Percentiles rank a stretch among this genome's conserved stretches.
phyloP scores from a whole-genome alignment of 257 asterid species.

The Handroanthus guayacan region DNA sequence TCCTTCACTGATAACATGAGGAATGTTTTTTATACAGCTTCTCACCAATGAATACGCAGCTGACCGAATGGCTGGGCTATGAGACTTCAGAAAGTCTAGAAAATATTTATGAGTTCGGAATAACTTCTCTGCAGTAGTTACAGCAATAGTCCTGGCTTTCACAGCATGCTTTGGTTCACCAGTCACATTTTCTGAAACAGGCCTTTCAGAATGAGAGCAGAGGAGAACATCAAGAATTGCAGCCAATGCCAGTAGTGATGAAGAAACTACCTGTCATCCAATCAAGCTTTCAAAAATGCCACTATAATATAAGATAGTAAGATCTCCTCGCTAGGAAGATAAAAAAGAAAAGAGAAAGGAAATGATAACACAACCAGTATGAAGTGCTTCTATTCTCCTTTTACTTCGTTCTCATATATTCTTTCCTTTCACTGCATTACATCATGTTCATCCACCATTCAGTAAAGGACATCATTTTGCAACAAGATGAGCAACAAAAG shows the following conservation, averaged over 20 bases:
- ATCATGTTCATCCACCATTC: not conserved
- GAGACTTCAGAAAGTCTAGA: conserved; percentile 80
- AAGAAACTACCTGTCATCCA: conserved; percentile 74
- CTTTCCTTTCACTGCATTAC: not conserved
- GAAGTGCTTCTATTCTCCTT: not conserved
- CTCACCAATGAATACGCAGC: conserved; percentile 79
- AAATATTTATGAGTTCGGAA: conserved; percentile 70
- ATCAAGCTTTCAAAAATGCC: conserved; percentile 31
- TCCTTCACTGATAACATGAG: conserved; percentile 72
- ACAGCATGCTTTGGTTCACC: conserved; percentile 76
- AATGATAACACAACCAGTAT: conserved; percentile 18
- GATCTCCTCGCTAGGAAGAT: conserved; percentile 24
- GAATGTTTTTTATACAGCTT: conserved; percentile 81
- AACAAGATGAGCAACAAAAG: not conserved
- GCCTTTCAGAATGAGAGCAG: conserved; percentile 53
- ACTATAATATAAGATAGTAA: conserved; percentile 10
- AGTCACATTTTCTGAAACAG: conserved; percentile 59
- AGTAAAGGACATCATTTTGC: not conserved
- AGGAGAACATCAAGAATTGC: conserved; percentile 83
- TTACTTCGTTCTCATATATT: not conserved
- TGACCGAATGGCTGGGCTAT: conserved; percentile 78
- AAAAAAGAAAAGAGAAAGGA: not conserved
- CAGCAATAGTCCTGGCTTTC: conserved; percentile 74
- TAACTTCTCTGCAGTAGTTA: conserved; percentile 71
- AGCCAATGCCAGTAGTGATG: conserved; percentile 89